Evolutionary conservation across 805 yeast genomes (phyloP), one percentile per base, ranked within the genome.

Genomic region (Blastobotrys attinorum): DNA sequence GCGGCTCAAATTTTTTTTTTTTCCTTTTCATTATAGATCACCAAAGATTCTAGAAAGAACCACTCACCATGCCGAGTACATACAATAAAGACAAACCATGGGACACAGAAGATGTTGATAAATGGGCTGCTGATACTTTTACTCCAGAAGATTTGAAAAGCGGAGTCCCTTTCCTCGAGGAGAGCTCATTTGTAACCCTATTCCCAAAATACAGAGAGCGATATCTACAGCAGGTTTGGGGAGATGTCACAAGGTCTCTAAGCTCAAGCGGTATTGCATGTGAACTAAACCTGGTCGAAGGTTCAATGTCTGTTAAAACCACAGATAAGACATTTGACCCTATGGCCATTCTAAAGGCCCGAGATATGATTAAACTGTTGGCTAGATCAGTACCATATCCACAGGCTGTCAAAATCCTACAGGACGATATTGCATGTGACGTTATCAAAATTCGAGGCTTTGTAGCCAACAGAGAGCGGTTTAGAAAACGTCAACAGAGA

Each of bases 371-470:
- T 59, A 92, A 90, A 65, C 73, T 92, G 43, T 70, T 92, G 53
- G 96, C 97, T 0, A 79, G 98, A 65, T 86, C 96, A 2, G 98
- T 92, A 32, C 97, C 98, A 22, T 84, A 84, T 54, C 96, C 96
- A 2, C 98, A 92, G 63, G 97, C 97, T 1, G 77, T 86, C 22
- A 90, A 87, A 67, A 82, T 92, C 37, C 65, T 92, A 47, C 84
- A 88, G 55, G 97, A 90, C 59, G 97, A 89, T 52, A 71, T 82
- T 55, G 96, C 97, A 0, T 89, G 97, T 67, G 98, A 92, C 57
- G 92, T 92, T 40, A 85, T 92, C 53, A 92, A 92, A 71, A 90
- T 92, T 61, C 96, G 96, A 16, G 84, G 80, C 57, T 75, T 82
- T 55, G 95, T 88, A 15, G 64, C 84, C 23, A 92, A 88, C 61